Conservation (phyloP, 106 monocot genomes). For the Phalaenopsis equestris region DNA sequence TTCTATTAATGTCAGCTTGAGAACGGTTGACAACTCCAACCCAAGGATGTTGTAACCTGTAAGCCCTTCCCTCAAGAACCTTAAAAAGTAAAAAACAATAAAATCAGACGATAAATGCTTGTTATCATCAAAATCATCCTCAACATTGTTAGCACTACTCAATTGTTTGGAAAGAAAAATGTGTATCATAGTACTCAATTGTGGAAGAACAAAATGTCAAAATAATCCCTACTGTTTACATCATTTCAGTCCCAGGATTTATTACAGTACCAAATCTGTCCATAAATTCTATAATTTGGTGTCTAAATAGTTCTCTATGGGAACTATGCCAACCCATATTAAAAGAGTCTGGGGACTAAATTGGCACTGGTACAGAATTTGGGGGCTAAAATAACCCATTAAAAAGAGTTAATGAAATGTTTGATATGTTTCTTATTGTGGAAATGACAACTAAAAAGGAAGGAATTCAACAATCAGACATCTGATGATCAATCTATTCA, state of each 20-base stretch:
- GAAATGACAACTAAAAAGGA: background rate
- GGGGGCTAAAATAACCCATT: too few relatives aligned
- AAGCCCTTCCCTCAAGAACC: constrained; percentile 87
- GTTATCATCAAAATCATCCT: background rate
- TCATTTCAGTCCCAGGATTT: too few relatives aligned
- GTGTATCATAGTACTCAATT: too few relatives aligned
- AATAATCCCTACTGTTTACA: too few relatives aligned
- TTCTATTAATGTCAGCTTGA: constrained; percentile 80
- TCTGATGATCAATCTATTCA: too few relatives aligned
- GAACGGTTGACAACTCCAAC: constrained; percentile 86
- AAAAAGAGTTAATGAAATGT: too few relatives aligned
- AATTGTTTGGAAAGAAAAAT: background rate
- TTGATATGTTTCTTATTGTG: background rate
- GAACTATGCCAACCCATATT: too few relatives aligned
- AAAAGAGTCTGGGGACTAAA: too few relatives aligned
- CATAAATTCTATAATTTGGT: too few relatives aligned
- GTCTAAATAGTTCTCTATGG: too few relatives aligned
- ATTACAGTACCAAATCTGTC: too few relatives aligned
- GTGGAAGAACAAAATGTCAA: background rate
- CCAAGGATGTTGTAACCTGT: constrained; percentile 63
- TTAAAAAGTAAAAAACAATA: constrained; percentile 7
- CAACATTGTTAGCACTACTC: background rate
- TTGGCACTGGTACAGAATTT: too few relatives aligned
- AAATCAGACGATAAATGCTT: background rate
- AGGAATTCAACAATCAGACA: background rate